Evolutionary conservation across 2,329 filamentous ascomycete genomes (phyloP), one percentile per base, ranked within the genome.

Genomic region (Rhynchosporium agropyri): DNA sequence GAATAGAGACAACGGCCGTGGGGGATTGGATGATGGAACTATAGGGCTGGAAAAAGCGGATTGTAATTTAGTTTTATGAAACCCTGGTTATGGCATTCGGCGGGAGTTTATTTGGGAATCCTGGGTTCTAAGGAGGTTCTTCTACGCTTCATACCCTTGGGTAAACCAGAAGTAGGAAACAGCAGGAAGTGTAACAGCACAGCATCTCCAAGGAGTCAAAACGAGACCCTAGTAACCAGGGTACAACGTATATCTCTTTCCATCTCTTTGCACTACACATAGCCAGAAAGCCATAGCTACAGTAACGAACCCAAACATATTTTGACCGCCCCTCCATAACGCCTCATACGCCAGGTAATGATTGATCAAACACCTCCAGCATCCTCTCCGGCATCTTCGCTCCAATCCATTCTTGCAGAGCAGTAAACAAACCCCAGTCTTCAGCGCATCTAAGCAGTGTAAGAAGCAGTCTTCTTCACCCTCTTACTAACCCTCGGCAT

Each of bases 401-500:
- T 28, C 29, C 28, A 36, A 6, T 3, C 9, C 29, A 20, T 20
- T 20, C 20, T 20, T 15, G 9, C 48, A 33, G 42, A 43, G 42
- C 12, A 15, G 9, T 6, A 36, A 36, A 36, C 5, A 26, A 46
- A 10, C n/a, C 3, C 1, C 13, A n/a, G 4, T n/a, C 13, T 45
- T n/a, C 13, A 26, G 3, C 42, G 13, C 33, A 26, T 20, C 28
- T 40, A 67, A 36, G 59, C 62, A 45, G 64, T 57, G 65, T 67
- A 63, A 28, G 58, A 65, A 62, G 70, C 72, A 15, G 42, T 43
- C 66, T 73, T 74, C 67, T 69, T 73, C 7, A 55, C 46, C 58
- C 68, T 71, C 56, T 70, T 72, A n/a, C 55, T 65, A 9, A 59
- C 65, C 61, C 67, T 72, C 2, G 69, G 70, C 20, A 74, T 69